Conservation (phyloP, 139 green algal species). For the Gonium pectorale region DNA sequence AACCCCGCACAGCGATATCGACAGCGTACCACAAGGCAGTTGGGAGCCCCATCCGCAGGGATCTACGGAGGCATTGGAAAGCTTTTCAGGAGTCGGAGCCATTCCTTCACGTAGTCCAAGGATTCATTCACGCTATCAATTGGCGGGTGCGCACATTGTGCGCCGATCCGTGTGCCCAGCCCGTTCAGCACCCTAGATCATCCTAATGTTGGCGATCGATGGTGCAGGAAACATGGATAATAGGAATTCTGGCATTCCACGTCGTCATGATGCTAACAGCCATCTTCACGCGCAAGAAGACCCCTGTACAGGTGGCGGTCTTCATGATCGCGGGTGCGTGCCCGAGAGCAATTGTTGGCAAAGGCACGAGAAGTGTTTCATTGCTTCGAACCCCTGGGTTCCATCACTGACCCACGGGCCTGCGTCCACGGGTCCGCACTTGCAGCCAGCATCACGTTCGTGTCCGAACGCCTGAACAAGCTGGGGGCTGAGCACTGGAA, state of each 20-base stretch:
- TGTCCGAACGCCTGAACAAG: slow-evolving; percentile 61
- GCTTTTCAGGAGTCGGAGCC: slow-evolving; percentile 46
- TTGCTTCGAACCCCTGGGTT: no score
- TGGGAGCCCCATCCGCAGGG: slow-evolving; percentile 30
- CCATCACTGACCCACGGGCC: slow-evolving; percentile 27
- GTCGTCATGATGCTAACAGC: slow-evolving; percentile 35
- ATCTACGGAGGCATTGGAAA: slow-evolving; percentile 50
- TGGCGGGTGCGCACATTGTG: slow-evolving; percentile 51
- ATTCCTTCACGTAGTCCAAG: slow-evolving; percentile 48
- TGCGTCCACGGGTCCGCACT: not conserved
- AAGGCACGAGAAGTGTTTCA: no score
- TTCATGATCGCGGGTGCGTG: slow-evolving; percentile 46
- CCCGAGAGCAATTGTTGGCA: not conserved
- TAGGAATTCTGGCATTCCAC: slow-evolving; percentile 23
- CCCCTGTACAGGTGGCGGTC: slow-evolving; percentile 9
- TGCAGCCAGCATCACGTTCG: slow-evolving; percentile 49
- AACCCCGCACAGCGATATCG: no score
- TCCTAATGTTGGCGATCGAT: no score
- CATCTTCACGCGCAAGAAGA: slow-evolving; percentile 17
- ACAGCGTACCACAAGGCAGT: no score
- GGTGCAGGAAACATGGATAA: slow-evolving; percentile 57
- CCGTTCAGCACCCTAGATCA: no score
- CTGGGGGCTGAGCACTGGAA: slow-evolving; percentile 60
- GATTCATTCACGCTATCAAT: slow-evolving; percentile 58
- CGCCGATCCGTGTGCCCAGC: no score